These are phyloP conservation scores for Elaeagnus macrophylla DNA, from an alignment of 306 rosid species.

Conservation along the genomic window DNA sequence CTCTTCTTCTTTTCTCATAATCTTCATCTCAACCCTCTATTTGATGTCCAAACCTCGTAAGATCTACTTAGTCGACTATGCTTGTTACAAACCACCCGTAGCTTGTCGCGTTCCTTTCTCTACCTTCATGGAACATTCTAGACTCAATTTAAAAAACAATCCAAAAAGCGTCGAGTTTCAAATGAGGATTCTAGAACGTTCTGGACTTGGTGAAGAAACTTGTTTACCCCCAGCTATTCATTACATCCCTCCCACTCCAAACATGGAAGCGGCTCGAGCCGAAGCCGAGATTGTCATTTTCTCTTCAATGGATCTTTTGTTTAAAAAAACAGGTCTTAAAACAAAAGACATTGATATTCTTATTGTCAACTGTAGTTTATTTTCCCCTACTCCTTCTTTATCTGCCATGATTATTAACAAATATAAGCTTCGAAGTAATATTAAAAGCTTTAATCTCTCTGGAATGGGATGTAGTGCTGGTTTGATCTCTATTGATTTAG, in stretches of 20 bases:
- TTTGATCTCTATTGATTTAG: constrained; percentile 64
- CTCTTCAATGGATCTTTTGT: constrained; percentile 63
- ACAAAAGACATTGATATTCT: constrained; percentile 81
- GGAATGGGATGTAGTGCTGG: constrained; percentile 99
- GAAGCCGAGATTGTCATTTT: constrained; percentile 87
- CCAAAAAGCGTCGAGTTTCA: constrained; percentile 90
- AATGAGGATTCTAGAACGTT: constrained; percentile 82
- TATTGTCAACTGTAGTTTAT: constrained; percentile 69
- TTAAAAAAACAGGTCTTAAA: constrained; percentile 56
- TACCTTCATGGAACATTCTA: constrained; percentile 92
- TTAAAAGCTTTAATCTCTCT: constrained; percentile 75
- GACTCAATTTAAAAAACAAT: constrained; percentile 56
- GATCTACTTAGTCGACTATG: constrained; percentile 74
- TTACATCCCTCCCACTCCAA: constrained; percentile 79
- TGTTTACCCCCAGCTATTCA: constrained; percentile 75
- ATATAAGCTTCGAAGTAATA: constrained; percentile 70
- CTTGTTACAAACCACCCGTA: constrained; percentile 83
- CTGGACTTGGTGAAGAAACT: constrained; percentile 80
- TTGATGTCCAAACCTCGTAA: constrained; percentile 86
- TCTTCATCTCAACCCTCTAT: constrained; percentile 65
- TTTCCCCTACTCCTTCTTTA: constrained; percentile 81
- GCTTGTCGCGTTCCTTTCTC: constrained; percentile 87
- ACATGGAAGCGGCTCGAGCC: constrained; percentile 72
- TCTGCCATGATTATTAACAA: constrained; percentile 90
- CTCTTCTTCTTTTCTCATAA: constrained; percentile 57